A percentile compares a stretch with the other conserved stretches of the same genome.
Evolutionary conservation across 108 stramenopile species (phyloP).

Genomic region (Nannochloropsis oceanica): DNA sequence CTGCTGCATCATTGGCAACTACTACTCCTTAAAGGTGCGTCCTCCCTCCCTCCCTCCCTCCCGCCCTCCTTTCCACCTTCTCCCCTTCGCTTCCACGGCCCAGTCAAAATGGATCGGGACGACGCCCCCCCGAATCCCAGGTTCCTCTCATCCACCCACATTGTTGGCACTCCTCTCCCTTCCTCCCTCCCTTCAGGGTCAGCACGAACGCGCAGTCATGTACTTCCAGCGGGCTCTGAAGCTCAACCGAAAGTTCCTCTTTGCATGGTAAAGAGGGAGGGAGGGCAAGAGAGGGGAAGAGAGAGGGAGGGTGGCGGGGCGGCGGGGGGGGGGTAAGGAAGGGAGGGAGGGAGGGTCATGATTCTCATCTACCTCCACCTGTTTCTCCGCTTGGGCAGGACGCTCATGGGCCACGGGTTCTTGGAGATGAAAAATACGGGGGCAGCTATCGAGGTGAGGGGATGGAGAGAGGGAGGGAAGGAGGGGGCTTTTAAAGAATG

Average conservation of each 20-base stretch:
- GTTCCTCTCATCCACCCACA: no score
- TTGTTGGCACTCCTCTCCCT: not conserved
- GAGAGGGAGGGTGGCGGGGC: not conserved
- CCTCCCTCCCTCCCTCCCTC: not conserved
- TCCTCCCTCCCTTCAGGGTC: conserved; percentile 30
- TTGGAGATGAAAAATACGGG: conserved; percentile 90
- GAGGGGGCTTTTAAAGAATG: not conserved
- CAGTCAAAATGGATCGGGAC: no score
- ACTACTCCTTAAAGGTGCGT: conserved; percentile 61
- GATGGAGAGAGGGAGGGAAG: not conserved
- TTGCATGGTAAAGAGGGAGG: conserved; percentile 55
- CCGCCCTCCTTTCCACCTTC: not conserved
- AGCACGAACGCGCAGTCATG: conserved; percentile 82
- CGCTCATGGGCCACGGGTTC: conserved; percentile 92
- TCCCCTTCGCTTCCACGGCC: not conserved
- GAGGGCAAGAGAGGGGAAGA: not conserved
- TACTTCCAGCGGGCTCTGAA: conserved; percentile 79
- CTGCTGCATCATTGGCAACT: conserved; percentile 91
- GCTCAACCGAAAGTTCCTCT: conserved; percentile 66
- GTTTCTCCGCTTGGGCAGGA: conserved; percentile 13
- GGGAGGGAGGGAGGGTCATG: not conserved
- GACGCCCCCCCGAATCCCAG: no score
- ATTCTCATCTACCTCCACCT: not conserved
- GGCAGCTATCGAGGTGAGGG: conserved; percentile 68
- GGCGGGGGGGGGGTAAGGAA: no score